Evolutionary conservation across 345 rosid genomes (phyloP).

Genomic region (Brassica incana): DNA sequence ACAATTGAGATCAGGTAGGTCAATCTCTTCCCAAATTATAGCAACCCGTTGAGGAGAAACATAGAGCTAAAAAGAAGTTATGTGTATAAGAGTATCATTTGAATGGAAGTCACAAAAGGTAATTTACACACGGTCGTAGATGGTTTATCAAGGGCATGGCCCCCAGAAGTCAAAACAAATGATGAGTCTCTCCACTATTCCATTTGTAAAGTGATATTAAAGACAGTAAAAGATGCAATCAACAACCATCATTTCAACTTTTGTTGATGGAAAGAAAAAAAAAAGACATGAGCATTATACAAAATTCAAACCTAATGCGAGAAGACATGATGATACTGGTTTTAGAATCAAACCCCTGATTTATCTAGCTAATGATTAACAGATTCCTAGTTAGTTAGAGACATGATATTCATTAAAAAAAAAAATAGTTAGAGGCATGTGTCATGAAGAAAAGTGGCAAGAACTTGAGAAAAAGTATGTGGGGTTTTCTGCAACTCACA

Average conservation of each 20-base stretch:
- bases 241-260: constrained; percentile 10
- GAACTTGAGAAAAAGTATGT: too few species aligned
- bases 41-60: neutral
- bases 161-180: constrained; percentile 1
- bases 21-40: neutral
- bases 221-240: constrained; percentile 6
- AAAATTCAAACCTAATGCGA: neutral
- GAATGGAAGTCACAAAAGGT: neutral
- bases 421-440: neutral
- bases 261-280: neutral
- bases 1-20: neutral
- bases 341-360: constrained; percentile 1
- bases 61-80: neutral
- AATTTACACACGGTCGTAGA: neutral
- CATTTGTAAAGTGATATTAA: neutral
- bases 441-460: neutral
- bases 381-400: neutral
- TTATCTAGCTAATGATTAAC: neutral
- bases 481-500: neutral
- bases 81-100: neutral
- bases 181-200: neutral
- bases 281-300: neutral
- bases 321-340: neutral
- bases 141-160: neutral
- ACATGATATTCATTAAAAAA: too few species aligned